These are phyloP conservation scores for Penicillium flavigenum DNA, from an alignment of 495 filamentous ascomycete genomes.

Conservation along the genomic window DNA sequence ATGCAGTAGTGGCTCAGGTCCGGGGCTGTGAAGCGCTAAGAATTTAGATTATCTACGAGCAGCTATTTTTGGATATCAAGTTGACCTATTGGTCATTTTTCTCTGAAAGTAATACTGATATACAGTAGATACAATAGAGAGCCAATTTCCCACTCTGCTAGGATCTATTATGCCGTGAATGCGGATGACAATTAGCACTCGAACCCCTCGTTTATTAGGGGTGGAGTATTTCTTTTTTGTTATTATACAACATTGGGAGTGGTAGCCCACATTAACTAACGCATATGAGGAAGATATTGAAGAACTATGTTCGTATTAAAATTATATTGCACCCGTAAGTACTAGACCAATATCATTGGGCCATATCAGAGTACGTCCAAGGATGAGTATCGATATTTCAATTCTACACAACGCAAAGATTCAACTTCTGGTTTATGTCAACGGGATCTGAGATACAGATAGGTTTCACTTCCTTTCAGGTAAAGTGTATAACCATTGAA, in stretches of 20 bases:
- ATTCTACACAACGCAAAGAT: too few species aligned
- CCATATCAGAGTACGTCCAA: constrained; percentile 23
- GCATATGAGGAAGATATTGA: too few species aligned
- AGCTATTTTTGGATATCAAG: not conserved
- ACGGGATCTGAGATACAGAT: constrained; percentile 34
- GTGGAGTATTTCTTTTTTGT: too few species aligned
- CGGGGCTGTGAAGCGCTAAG: not conserved
- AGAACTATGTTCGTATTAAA: too few species aligned
- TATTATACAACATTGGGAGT: too few species aligned
- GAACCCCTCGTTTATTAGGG: too few species aligned
- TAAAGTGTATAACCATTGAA: constrained; percentile 40
- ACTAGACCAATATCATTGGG: not conserved
- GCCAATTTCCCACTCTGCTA: not conserved
- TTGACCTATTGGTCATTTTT: not conserved
- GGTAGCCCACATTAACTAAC: too few species aligned
- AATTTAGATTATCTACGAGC: not conserved
- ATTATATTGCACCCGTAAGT: not conserved
- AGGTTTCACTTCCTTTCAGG: constrained; percentile 50
- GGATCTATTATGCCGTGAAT: not conserved
- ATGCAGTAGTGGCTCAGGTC: not conserved
- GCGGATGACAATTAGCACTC: not conserved
- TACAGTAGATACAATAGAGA: not conserved
- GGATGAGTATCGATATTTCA: too few species aligned
- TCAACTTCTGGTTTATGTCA: too few species aligned
- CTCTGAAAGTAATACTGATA: not conserved